Conservation (phyloP, 202 grass and related monocot species). For the Carex arenaria region DNA sequence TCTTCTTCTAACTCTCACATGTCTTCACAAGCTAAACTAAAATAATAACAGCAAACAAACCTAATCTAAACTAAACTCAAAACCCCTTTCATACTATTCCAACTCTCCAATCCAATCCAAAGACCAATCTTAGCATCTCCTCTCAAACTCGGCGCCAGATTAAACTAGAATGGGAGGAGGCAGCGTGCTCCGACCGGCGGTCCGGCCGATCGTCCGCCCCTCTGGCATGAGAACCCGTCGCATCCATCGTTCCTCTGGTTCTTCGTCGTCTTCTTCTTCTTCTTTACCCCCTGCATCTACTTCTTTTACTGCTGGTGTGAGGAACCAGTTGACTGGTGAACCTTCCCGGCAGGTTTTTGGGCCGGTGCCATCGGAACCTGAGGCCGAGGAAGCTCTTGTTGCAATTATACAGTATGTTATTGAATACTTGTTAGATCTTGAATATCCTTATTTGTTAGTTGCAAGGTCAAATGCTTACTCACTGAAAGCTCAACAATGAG, state of each 20-base stretch:
- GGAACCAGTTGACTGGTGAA: neutral
- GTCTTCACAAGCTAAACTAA: neutral
- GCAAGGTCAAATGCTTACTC: neutral
- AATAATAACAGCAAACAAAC: neutral
- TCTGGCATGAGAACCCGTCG: neutral
- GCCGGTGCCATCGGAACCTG: neutral
- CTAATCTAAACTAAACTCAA: neutral
- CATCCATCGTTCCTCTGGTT: neutral
- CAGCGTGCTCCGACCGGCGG: slow-evolving; percentile 2
- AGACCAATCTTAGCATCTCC: neutral
- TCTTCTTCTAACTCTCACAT: neutral
- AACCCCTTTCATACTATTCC: neutral
- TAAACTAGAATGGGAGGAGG: slow-evolving; percentile 17
- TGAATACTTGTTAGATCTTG: neutral
- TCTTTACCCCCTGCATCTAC: neutral
- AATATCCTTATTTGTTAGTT: neutral
- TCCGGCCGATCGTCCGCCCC: neutral
- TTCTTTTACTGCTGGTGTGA: slow-evolving; percentile 13
- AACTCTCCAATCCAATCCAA: neutral
- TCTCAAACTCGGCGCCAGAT: neutral
- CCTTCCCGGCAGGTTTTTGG: slow-evolving; percentile 13
- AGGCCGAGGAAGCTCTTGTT: slow-evolving; percentile 6
- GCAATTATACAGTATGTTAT: slow-evolving; percentile 14
- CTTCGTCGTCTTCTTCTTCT: neutral
- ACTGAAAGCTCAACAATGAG: neutral